Evolutionary conservation across 352 stramenopile species (phyloP).

Genomic region (Globisporangium polare): DNA sequence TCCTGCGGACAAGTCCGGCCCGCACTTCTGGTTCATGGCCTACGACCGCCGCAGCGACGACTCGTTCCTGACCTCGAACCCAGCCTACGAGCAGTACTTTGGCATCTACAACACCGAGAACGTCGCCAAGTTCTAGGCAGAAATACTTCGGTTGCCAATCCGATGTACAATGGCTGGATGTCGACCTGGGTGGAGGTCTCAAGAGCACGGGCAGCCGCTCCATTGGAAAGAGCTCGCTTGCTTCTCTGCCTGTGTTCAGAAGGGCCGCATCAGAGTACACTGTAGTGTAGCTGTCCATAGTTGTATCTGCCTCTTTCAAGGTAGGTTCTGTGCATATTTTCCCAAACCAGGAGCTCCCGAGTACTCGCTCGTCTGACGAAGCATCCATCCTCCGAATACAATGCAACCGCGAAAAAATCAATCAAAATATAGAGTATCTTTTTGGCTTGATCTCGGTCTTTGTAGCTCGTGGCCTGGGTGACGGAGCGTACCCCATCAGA

Average conservation of each 20-base stretch:
- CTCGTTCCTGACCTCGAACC: conserved; percentile 5
- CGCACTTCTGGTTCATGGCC: conserved; percentile 19
- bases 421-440: not conserved
- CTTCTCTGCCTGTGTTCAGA: not conserved
- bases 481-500: conserved; percentile 10
- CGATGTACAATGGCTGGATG: not conserved
- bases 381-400: not conserved
- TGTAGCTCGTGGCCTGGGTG: not conserved
- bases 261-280: not conserved
- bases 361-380: not conserved
- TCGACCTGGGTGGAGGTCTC: not conserved
- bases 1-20: conserved; percentile 7
- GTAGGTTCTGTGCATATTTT: not conserved
- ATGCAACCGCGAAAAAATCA: not conserved
- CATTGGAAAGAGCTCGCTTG: not conserved
- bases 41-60: conserved; percentile 18
- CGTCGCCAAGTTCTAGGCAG: conserved; percentile 13
- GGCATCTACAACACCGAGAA: conserved; percentile 12
- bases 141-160: not conserved
- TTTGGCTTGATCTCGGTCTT: not conserved
- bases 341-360: not conserved
- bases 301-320: not conserved
- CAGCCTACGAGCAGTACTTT: conserved; percentile 17
- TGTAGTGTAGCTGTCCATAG: not conserved
- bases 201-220: not conserved